Conservation (phyloP, 2,329 filamentous ascomycete species). For the Ciborinia camelliae region DNA sequence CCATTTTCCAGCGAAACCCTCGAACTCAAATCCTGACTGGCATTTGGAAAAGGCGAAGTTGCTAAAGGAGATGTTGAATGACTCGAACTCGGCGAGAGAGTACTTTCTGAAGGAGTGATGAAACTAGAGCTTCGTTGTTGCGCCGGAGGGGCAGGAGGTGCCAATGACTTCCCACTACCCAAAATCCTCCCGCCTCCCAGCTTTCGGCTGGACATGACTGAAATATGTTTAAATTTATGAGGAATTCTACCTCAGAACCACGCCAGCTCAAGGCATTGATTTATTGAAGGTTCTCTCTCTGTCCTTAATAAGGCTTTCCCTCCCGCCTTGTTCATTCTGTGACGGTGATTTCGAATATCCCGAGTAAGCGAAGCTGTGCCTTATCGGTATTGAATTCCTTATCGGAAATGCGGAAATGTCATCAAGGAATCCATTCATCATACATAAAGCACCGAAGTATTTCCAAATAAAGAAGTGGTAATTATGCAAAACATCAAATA, state of each 20-base stretch:
- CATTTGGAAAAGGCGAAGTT: conserved; percentile 65
- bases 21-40: conserved; percentile 74
- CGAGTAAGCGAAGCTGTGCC: conserved; percentile 18
- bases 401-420: conserved; percentile 15
- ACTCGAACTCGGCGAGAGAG: conserved; percentile 72
- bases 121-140: conserved; percentile 39
- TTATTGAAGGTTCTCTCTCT: conserved; percentile 1
- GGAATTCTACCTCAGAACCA: conserved; percentile 26
- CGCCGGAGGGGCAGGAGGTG: conserved; percentile 54
- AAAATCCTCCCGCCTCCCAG: conserved; percentile 89
- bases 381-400: conserved; percentile 13
- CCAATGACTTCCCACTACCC: conserved; percentile 80
- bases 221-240: conserved; percentile 25
- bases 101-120: conserved; percentile 64
- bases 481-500: conserved; percentile 15
- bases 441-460: conserved; percentile 12
- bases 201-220: conserved; percentile 73
- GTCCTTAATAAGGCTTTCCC: conserved; percentile 9
- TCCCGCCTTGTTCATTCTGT: conserved; percentile 2
- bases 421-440: conserved; percentile 5
- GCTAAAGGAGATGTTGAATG: conserved; percentile 54
- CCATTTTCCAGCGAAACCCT: conserved; percentile 70
- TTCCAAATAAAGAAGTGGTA: not conserved
- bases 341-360: conserved; percentile 10
- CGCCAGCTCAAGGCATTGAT: conserved; percentile 29